A percentile compares a stretch with the other conserved stretches of the same genome.
Evolutionary conservation across 768 basidiomycete genomes (phyloP).

Genomic region (Imleria badia): DNA sequence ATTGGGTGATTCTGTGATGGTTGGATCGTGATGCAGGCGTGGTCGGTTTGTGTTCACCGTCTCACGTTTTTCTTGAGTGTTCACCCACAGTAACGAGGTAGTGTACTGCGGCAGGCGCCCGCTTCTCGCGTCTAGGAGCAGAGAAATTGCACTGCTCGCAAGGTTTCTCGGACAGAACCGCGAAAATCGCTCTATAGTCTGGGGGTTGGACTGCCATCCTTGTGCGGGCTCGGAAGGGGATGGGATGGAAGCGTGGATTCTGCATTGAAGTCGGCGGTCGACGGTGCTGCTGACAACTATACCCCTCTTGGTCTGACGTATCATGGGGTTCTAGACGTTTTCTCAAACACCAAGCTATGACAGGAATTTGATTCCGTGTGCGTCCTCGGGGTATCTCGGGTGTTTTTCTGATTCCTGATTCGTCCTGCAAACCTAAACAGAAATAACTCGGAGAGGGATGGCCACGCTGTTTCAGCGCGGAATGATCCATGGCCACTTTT

Average conservation of each 20-base stretch:
- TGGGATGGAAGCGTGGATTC: background rate
- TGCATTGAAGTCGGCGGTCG: background rate
- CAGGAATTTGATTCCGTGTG: background rate
- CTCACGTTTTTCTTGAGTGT: background rate
- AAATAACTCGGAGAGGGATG: background rate
- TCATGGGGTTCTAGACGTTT: background rate
- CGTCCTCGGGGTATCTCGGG: constrained; percentile 8
- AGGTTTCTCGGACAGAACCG: background rate
- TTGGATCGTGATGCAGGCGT: constrained; percentile 3
- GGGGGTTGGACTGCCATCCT: background rate
- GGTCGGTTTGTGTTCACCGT: background rate
- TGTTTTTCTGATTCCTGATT: constrained; percentile 1
- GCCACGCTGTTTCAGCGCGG: constrained; percentile 6
- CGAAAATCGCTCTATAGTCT: background rate
- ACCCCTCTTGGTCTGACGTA: background rate
- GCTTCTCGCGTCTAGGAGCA: background rate
- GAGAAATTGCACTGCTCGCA: background rate
- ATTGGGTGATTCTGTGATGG: background rate
- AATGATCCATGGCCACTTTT: background rate
- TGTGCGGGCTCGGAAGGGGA: background rate
- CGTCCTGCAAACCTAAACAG: background rate
- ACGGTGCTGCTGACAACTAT: background rate
- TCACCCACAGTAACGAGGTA: background rate
- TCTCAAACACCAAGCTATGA: background rate
- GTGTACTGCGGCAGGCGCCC: background rate